A percentile compares a stretch with the other conserved stretches of the same genome.
Evolutionary conservation across 2,329 filamentous ascomycete genomes (phyloP).

Genomic region (Penicillium expansum): DNA sequence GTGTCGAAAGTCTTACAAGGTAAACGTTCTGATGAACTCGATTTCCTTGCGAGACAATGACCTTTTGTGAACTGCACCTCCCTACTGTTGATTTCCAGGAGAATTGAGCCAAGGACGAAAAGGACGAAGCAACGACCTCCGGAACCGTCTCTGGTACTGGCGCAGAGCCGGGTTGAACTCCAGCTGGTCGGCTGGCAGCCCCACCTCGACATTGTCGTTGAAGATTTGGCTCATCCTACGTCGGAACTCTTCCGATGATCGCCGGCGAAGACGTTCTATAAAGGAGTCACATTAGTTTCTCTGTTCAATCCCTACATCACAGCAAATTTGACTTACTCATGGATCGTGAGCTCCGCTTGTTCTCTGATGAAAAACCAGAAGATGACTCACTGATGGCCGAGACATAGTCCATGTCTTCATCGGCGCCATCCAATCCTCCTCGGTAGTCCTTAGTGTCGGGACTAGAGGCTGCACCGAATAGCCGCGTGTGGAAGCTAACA

Average conservation of each 20-base stretch:
- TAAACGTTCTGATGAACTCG: not conserved
- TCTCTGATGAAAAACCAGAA: constrained; percentile 6
- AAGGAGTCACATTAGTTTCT: not conserved
- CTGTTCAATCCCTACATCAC: not conserved
- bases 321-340: constrained; percentile 15
- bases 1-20: not conserved
- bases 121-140: constrained; percentile 16
- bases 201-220: constrained; percentile 30
- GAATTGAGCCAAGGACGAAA: constrained; percentile 9
- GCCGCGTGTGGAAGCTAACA: constrained; percentile 16
- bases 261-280: constrained; percentile 23
- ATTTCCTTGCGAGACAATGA: not conserved
- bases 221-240: constrained; percentile 34
- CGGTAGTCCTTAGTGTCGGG: constrained; percentile 1
- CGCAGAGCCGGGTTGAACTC: constrained; percentile 22
- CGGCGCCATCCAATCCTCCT: not conserved
- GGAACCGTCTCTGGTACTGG: constrained; percentile 10
- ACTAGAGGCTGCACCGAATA: constrained; percentile 8
- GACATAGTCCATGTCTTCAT: constrained; percentile 2
- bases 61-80: not conserved
- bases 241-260: constrained; percentile 35
- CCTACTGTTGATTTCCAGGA: not conserved
- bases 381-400: not conserved
- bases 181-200: constrained; percentile 21
- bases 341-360: constrained; percentile 10